Conservation (phyloP, 2,329 filamentous ascomycete species). For the Biscogniauxia marginata region DNA sequence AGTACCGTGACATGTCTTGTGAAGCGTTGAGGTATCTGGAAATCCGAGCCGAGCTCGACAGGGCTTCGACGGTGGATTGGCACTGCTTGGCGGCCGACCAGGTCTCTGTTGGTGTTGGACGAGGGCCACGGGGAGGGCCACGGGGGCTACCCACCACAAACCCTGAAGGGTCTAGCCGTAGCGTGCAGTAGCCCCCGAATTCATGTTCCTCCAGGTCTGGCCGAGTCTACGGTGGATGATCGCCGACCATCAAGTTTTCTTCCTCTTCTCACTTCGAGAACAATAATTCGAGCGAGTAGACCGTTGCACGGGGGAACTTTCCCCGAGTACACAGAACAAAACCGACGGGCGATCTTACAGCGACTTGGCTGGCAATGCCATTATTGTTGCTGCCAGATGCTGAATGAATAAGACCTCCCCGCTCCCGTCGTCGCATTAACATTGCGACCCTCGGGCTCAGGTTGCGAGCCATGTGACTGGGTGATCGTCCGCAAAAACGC, state of each 20-base stretch:
- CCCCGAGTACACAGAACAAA: neutral
- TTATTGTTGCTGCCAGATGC: too few relatives aligned
- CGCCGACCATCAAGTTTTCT: conserved; percentile 1
- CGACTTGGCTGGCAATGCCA: too few relatives aligned
- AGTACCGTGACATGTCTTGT: neutral
- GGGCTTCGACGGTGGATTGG: neutral
- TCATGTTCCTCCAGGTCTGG: conserved; percentile 14
- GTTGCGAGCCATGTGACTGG: too few relatives aligned
- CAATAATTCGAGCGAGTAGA: too few relatives aligned
- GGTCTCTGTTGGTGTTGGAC: neutral
- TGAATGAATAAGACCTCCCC: too few relatives aligned
- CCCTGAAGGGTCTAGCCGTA: conserved; percentile 8
- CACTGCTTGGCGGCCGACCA: neutral
- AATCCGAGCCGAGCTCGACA: neutral
- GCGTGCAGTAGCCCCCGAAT: conserved; percentile 10
- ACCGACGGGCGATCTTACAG: too few relatives aligned
- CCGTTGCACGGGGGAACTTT: too few relatives aligned
- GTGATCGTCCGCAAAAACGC: too few relatives aligned
- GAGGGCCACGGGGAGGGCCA: neutral
- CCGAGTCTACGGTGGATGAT: conserved; percentile 8
- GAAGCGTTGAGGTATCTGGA: neutral
- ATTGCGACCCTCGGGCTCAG: too few relatives aligned
- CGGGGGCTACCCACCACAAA: neutral
- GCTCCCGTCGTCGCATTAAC: too few relatives aligned
- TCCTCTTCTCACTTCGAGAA: too few relatives aligned